Percentiles rank a stretch among this genome's conserved stretches.
phyloP scores from a whole-genome alignment of 106 monocot species.

The Chionographis japonica region DNA sequence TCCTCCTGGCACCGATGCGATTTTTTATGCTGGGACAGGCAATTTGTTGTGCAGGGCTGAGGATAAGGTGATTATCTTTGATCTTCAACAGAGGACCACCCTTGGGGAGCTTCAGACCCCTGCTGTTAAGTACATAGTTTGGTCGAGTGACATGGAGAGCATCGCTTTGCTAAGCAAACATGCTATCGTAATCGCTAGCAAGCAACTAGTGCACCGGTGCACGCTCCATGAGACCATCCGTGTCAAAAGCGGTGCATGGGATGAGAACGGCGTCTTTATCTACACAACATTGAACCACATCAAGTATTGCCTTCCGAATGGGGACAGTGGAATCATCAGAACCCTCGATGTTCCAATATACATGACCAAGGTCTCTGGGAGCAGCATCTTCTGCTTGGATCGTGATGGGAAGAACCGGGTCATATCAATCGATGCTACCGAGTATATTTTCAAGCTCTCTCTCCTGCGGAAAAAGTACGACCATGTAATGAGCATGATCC shows the following conservation, averaged over 20 bases:
- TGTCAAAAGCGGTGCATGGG: slow-evolving; percentile 73
- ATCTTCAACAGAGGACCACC: slow-evolving; percentile 35
- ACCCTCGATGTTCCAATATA: slow-evolving; percentile 62
- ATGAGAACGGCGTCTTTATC: slow-evolving; percentile 53
- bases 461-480: slow-evolving; percentile 41
- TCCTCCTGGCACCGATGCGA: slow-evolving; percentile 43
- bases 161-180: slow-evolving; percentile 40
- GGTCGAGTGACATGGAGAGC: slow-evolving; percentile 42
- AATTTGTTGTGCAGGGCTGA: slow-evolving; percentile 57
- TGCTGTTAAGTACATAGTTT: slow-evolving; percentile 33
- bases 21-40: slow-evolving; percentile 67
- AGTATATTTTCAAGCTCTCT: slow-evolving; percentile 62
- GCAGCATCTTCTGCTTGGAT: slow-evolving; percentile 31
- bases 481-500: slow-evolving; percentile 43
- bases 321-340: slow-evolving; percentile 57
- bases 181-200: slow-evolving; percentile 36
- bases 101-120: slow-evolving; percentile 34
- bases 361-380: slow-evolving; percentile 51
- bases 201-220: slow-evolving; percentile 43
- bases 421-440: slow-evolving; percentile 42
- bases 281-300: slow-evolving; percentile 47
- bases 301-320: slow-evolving; percentile 51
- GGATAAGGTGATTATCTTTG: slow-evolving; percentile 39
- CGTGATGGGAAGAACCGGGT: slow-evolving; percentile 28
- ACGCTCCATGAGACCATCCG: slow-evolving; percentile 70